Percentiles rank a stretch among this genome's conserved stretches.
Conservation (phyloP, 2,329 filamentous ascomycete species). For the Meredithiella fracta region DNA sequence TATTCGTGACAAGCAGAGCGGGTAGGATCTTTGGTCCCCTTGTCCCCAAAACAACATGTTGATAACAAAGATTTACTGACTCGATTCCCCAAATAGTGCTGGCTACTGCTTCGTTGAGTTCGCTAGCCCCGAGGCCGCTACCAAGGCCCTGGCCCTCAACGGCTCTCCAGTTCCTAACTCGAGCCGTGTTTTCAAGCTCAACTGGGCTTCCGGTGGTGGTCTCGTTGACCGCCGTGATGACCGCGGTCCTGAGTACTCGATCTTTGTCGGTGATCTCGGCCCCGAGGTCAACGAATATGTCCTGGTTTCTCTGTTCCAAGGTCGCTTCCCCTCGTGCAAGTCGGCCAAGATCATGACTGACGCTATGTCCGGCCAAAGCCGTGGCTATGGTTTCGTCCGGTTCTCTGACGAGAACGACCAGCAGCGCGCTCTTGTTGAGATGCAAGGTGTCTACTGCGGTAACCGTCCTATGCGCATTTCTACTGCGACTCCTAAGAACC, state of each 20-base stretch:
- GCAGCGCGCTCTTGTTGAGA: slow-evolving; percentile 87
- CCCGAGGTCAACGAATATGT: slow-evolving; percentile 99
- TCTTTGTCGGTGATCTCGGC: slow-evolving; percentile 94
- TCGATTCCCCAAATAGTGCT: slow-evolving; percentile 40
- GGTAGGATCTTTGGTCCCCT: slow-evolving; percentile 37
- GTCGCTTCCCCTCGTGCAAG: slow-evolving; percentile 92
- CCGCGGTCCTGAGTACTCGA: slow-evolving; percentile 87
- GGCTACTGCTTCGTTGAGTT: slow-evolving; percentile 99
- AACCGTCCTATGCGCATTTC: slow-evolving; percentile 98
- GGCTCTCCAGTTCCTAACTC: slow-evolving; percentile 86
- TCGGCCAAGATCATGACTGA: slow-evolving; percentile 99
- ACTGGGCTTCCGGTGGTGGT: slow-evolving; percentile 96
- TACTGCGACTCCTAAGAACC: slow-evolving; percentile 93
- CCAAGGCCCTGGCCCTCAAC: slow-evolving; percentile 80
- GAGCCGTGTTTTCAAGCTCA: slow-evolving; percentile 89
- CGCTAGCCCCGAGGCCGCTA: slow-evolving; percentile 61
- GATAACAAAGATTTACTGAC: slow-evolving; percentile 16
- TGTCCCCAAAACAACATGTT: neutral
- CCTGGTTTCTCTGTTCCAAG: slow-evolving; percentile 90
- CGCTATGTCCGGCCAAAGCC: slow-evolving; percentile 91
- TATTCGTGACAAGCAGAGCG: slow-evolving; percentile 97
- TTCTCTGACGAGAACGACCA: slow-evolving; percentile 93
- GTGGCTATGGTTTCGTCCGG: slow-evolving; percentile 93
- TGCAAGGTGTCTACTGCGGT: slow-evolving; percentile 98
- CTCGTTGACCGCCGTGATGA: slow-evolving; percentile 91